Conservation (phyloP, 805 yeast species). For the Candida oleophila region DNA sequence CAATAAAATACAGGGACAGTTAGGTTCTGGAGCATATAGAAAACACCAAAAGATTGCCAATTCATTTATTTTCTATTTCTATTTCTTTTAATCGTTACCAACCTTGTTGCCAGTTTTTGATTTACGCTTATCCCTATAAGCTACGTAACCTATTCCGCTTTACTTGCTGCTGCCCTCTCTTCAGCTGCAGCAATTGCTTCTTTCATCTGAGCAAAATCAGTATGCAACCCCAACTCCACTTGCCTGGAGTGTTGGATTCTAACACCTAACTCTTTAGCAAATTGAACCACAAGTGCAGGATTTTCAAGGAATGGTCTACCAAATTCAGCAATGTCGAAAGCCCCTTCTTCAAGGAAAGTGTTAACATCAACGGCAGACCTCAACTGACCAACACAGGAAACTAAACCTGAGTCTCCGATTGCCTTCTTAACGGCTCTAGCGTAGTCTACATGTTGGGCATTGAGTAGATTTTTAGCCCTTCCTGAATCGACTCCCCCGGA, state of each 20-base stretch:
- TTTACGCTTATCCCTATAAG: no score
- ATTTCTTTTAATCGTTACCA: no score
- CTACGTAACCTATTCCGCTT: no score
- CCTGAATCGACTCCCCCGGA: slow-evolving; percentile 48
- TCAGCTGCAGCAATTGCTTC: slow-evolving; percentile 14
- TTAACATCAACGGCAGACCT: slow-evolving; percentile 31
- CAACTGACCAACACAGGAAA: slow-evolving; percentile 50
- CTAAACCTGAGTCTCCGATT: slow-evolving; percentile 40
- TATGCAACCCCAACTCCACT: slow-evolving; percentile 20
- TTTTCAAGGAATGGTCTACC: slow-evolving; percentile 48
- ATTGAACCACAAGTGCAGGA: slow-evolving; percentile 49
- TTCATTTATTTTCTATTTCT: no score
- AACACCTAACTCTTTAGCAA: slow-evolving; percentile 52
- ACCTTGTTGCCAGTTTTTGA: no score
- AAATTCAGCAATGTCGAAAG: slow-evolving; percentile 47
- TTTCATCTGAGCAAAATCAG: slow-evolving; percentile 15
- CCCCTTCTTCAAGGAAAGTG: slow-evolving; percentile 37
- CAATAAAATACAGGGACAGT: no score
- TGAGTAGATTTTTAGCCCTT: slow-evolving; percentile 19
- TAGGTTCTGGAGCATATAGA: no score
- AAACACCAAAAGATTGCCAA: no score
- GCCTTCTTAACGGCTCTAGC: slow-evolving; percentile 44
- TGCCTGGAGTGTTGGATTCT: slow-evolving; percentile 33
- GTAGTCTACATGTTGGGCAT: slow-evolving; percentile 37
- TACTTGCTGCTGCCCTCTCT: not conserved